Conservation (phyloP, 176 grass and related monocot genomes). For the Carex scoparia region DNA sequence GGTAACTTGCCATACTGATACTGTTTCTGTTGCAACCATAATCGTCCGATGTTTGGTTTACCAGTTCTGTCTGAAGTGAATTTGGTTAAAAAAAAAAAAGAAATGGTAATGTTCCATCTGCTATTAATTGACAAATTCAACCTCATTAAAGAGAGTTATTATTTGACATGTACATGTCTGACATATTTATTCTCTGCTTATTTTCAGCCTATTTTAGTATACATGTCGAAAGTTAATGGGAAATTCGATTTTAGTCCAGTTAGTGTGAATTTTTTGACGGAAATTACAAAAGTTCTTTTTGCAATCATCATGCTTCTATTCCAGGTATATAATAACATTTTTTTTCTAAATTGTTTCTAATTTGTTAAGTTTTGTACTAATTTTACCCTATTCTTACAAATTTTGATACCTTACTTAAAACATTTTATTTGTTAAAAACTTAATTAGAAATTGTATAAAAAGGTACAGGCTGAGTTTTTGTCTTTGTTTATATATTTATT, state of each 20-base stretch:
- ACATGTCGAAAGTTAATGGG: slow-evolving; percentile 90
- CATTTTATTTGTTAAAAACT: not conserved
- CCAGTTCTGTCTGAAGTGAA: not conserved
- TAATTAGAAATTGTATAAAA: not conserved
- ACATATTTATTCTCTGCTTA: slow-evolving; percentile 21
- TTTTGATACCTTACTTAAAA: not conserved
- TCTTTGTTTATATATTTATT: slow-evolving; percentile 14
- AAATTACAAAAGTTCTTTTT: slow-evolving; percentile 80
- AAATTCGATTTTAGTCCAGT: slow-evolving; percentile 97
- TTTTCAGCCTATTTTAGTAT: slow-evolving; percentile 82
- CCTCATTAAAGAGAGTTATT: not conserved
- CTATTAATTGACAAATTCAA: not conserved
- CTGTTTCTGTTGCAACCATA: not conserved
- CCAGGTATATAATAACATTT: slow-evolving; percentile 56
- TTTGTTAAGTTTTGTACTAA: slow-evolving; percentile 11
- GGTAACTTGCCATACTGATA: not conserved
- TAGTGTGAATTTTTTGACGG: slow-evolving; percentile 96
- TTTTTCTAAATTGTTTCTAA: slow-evolving; percentile 3
- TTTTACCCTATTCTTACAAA: not conserved
- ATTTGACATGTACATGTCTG: not conserved
- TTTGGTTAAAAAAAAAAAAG: not conserved
- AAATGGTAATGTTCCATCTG: not conserved
- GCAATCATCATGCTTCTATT: slow-evolving; percentile 71
- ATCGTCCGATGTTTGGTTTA: not conserved
- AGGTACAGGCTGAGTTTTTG: not conserved